Evolutionary conservation across 2,329 filamentous ascomycete genomes (phyloP).

Genomic region (Aspergillus sp.): DNA sequence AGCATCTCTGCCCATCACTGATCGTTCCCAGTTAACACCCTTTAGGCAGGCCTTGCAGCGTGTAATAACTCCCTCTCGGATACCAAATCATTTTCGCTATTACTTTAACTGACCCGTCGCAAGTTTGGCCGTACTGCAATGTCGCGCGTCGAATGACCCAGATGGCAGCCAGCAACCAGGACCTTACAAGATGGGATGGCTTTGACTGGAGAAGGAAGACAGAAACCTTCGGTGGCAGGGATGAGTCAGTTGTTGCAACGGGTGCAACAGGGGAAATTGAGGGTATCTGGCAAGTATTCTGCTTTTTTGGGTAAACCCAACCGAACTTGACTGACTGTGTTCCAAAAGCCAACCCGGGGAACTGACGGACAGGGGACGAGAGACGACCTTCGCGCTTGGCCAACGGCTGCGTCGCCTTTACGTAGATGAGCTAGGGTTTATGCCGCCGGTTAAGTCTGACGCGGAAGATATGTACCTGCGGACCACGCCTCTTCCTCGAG

Average conservation of each 20-base stretch:
- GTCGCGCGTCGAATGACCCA: slow-evolving; percentile 63
- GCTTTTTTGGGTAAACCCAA: no score
- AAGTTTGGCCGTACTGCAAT: slow-evolving; percentile 84
- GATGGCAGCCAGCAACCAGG: slow-evolving; percentile 48
- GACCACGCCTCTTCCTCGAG: slow-evolving; percentile 64
- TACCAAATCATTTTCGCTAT: slow-evolving; percentile 10
- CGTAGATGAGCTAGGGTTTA: slow-evolving; percentile 64
- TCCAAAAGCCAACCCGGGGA: slow-evolving; percentile 47
- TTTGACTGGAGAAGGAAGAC: slow-evolving; percentile 62
- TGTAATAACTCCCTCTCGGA: slow-evolving; percentile 22
- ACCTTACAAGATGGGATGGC: slow-evolving; percentile 48
- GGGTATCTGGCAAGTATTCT: slow-evolving; percentile 60
- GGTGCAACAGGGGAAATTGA: slow-evolving; percentile 66
- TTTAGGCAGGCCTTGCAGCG: slow-evolving; percentile 42
- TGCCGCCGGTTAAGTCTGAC: slow-evolving; percentile 51
- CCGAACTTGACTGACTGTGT: no score
- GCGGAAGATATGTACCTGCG: slow-evolving; percentile 62
- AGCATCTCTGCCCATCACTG: not conserved
- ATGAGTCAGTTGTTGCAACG: slow-evolving; percentile 60
- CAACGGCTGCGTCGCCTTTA: slow-evolving; percentile 62
- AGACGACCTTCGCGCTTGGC: slow-evolving; percentile 63
- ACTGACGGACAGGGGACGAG: slow-evolving; percentile 65
- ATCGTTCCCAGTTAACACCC: slow-evolving; percentile 11
- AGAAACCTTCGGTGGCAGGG: slow-evolving; percentile 68
- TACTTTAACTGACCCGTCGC: slow-evolving; percentile 13